Evolutionary conservation across 2,329 filamentous ascomycete genomes (phyloP), one percentile per base, ranked within the genome.

Genomic region (Trichoderma gracile): DNA sequence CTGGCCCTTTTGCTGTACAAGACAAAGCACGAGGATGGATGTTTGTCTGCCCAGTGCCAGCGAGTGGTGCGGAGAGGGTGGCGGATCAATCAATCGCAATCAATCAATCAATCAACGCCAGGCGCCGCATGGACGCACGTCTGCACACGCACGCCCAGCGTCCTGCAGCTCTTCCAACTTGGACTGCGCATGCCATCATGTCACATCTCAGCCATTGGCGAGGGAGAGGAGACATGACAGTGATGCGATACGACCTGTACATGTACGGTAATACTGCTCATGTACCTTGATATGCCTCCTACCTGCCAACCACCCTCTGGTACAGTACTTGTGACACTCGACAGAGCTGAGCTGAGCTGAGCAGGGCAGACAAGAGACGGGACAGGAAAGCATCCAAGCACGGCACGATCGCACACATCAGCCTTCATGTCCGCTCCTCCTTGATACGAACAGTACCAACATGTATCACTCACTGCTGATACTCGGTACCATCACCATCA

Each of bases 61-160:
- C 60, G n/a, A 50, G 47, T 60, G 64, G 56, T 61, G 60, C 53
- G 53, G 64, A 60, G 64, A 64, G 64, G 62, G 64, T 59, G 64
- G 64, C 64, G 64, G 60, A 66, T 66, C 54, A 64, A 66, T 60
- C 64, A 54, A 40, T 59, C 46, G 33, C 49, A 58, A 25, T 58
- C 55, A 58, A 49, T 57, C 54, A 53, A 53, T 54, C 52, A 58
- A 58, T 60, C 57, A 65, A 58, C 63, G 58, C 57, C 61, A 64
- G 54, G 59, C n/a, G n/a, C 46, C 57, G 57, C 57, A 60, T 52
- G 47, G 46, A 60, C 46, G 57, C 46, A 60, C 56, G 45, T 40
- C 42, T 42, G 54, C 25, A 50, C 54, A 50, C 46, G 57, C 57
- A 62, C 61, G 57, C 58, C 52, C 47, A 49, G 40, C 45, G 58